Evolutionary conservation across 2,329 filamentous ascomycete species (phyloP).

Genomic region (Nemania sp.): DNA sequence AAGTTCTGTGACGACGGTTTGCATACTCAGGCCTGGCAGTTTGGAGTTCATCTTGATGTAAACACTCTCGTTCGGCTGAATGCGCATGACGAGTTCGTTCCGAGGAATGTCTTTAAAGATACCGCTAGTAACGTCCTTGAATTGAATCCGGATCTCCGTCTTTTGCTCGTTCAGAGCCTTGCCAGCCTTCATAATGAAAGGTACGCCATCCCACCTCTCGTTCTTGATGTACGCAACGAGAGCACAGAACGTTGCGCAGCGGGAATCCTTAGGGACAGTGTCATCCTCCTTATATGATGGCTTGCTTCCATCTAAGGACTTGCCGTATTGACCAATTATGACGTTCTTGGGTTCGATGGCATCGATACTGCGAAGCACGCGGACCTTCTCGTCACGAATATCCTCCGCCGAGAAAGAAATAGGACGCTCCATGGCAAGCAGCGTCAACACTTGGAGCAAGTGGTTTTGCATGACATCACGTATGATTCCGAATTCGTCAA

Average conservation of each 20-base stretch:
- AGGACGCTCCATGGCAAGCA: constrained; percentile 96
- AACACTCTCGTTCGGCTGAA: constrained; percentile 98
- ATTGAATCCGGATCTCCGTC: constrained; percentile 98
- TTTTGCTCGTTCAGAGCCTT: constrained; percentile 99
- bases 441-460: constrained; percentile 90
- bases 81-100: constrained; percentile 98
- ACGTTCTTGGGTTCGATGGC: constrained; percentile 99
- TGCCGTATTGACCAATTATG: constrained; percentile 98
- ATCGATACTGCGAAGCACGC: constrained; percentile 90
- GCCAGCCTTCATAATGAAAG: constrained; percentile 98
- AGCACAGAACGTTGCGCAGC: constrained; percentile 97
- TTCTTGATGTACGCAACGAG: constrained; percentile 99
- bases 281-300: constrained; percentile 98
- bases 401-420: constrained; percentile 98
- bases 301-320: constrained; percentile 93
- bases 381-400: constrained; percentile 97
- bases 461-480: constrained; percentile 99
- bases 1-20: constrained; percentile 97
- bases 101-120: constrained; percentile 99
- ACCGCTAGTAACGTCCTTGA: constrained; percentile 98
- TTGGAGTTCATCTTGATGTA: constrained; percentile 99
- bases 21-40: constrained; percentile 96
- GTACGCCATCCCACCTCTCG: constrained; percentile 98
- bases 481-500: constrained; percentile 99
- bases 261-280: constrained; percentile 94